These are phyloP conservation scores for Talaromyces sp. DNA, from an alignment of 2,329 filamentous ascomycete species.

Conservation along the genomic window DNA sequence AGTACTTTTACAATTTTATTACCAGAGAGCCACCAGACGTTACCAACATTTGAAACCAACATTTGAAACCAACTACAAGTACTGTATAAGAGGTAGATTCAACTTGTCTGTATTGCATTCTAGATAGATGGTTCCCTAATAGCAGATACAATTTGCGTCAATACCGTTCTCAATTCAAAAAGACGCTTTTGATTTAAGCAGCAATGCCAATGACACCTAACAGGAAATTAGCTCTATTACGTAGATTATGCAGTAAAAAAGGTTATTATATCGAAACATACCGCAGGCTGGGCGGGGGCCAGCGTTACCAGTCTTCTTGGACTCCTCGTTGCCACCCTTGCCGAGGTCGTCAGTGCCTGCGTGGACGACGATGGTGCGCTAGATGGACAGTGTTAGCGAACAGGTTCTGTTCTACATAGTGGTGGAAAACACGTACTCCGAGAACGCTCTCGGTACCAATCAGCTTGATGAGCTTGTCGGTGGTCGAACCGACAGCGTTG, in stretches of 20 bases:
- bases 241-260: background rate
- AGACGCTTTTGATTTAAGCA: constrained; percentile 47
- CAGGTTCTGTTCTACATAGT: background rate
- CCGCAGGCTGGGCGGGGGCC: constrained; percentile 91
- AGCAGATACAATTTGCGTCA: background rate
- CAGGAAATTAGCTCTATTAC: background rate
- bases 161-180: background rate
- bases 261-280: constrained; percentile 40
- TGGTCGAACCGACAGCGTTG: constrained; percentile 73
- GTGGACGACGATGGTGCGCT: constrained; percentile 95
- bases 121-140: constrained; percentile 2
- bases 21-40: no score
- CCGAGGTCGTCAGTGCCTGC: constrained; percentile 94
- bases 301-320: constrained; percentile 97
- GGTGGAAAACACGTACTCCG: constrained; percentile 59
- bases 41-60: no score
- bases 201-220: constrained; percentile 84
- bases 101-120: constrained; percentile 3
- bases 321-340: constrained; percentile 86
- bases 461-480: constrained; percentile 84
- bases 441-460: constrained; percentile 94
- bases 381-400: background rate
- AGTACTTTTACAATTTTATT: no score
- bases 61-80: no score
- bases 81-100: background rate